These are phyloP conservation scores for Rhodotorula sp. DNA, from an alignment of 1,284 basidiomycete species.

Conservation along the genomic window DNA sequence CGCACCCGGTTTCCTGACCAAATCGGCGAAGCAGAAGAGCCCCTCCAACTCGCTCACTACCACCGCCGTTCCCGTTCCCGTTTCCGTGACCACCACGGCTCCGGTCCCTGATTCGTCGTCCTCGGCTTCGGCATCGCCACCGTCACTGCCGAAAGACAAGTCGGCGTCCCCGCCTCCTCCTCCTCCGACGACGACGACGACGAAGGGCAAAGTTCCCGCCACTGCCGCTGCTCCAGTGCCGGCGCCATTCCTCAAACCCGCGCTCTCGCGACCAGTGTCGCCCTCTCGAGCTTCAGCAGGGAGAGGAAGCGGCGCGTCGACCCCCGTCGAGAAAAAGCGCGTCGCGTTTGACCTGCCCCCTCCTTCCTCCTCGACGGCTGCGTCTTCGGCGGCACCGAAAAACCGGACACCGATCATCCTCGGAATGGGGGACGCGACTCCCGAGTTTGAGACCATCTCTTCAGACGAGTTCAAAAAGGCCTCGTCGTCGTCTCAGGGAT, in stretches of 20 bases:
- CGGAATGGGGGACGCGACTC: slow-evolving; percentile 9
- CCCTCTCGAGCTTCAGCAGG: slow-evolving; percentile 8
- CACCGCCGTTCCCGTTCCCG: not conserved
- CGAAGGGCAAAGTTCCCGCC: too few species aligned
- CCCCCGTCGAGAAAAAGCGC: slow-evolving; percentile 9
- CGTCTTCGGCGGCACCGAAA: slow-evolving; percentile 15
- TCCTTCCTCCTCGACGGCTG: not conserved
- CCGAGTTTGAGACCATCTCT: not conserved
- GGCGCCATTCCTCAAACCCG: slow-evolving; percentile 18
- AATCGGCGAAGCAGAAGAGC: slow-evolving; percentile 22
- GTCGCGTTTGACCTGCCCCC: slow-evolving; percentile 30
- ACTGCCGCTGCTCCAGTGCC: too few species aligned
- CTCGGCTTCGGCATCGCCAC: not conserved
- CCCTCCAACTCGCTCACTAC: slow-evolving; percentile 22
- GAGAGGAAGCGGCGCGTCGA: not conserved
- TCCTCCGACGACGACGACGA: too few species aligned
- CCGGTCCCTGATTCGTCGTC: not conserved
- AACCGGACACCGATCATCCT: slow-evolving; percentile 27
- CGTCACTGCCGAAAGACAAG: not conserved
- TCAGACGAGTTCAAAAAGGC: not conserved
- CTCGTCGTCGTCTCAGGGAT: not conserved
- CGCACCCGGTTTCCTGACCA: slow-evolving; percentile 32
- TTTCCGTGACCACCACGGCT: not conserved
- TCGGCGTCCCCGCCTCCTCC: not conserved
- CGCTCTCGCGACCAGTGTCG: slow-evolving; percentile 27